These are phyloP conservation scores for Fusarium pseudoanthophilum DNA, from an alignment of 2,329 filamentous ascomycete genomes.

Conservation along the genomic window DNA sequence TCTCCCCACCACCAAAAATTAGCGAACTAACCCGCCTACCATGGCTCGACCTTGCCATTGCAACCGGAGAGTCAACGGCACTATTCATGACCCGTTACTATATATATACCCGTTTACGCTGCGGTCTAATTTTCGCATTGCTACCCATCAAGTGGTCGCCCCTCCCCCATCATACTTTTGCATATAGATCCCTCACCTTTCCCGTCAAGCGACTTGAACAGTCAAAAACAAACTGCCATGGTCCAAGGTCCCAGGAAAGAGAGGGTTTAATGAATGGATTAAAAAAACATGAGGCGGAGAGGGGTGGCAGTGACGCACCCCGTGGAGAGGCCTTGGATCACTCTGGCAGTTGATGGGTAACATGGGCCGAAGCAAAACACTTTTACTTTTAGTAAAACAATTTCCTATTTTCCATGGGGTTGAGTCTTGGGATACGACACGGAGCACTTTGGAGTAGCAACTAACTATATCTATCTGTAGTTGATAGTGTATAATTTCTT, in stretches of 20 bases:
- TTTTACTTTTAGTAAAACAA: constrained; percentile 37
- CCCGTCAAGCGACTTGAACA: constrained; percentile 17
- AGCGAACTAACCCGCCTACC: constrained; percentile 36
- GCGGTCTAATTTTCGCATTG: constrained; percentile 45
- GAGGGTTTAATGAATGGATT: constrained; percentile 11
- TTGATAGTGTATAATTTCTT: constrained; percentile 53
- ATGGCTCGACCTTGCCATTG: constrained; percentile 33
- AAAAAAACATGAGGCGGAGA: constrained; percentile 22
- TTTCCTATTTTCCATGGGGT: constrained; percentile 38
- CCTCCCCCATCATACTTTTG: constrained; percentile 32
- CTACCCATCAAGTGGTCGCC: constrained; percentile 41
- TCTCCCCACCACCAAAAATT: constrained; percentile 19
- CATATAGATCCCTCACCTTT: constrained; percentile 5
- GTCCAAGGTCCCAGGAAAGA: constrained; percentile 35
- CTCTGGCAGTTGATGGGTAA: constrained; percentile 41
- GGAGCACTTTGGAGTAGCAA: constrained; percentile 45
- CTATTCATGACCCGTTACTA: constrained; percentile 45
- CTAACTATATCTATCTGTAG: constrained; percentile 46
- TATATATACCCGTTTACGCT: constrained; percentile 49
- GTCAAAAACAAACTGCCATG: constrained; percentile 32
- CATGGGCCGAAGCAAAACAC: constrained; percentile 36
- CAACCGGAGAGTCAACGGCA: constrained; percentile 34
- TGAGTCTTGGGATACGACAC: constrained; percentile 38
- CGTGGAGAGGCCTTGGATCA: constrained; percentile 40
- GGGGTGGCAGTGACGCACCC: constrained; percentile 27